Evolutionary conservation across 148 eudicot species (phyloP).

Genomic region (Talinum fruticosum): DNA sequence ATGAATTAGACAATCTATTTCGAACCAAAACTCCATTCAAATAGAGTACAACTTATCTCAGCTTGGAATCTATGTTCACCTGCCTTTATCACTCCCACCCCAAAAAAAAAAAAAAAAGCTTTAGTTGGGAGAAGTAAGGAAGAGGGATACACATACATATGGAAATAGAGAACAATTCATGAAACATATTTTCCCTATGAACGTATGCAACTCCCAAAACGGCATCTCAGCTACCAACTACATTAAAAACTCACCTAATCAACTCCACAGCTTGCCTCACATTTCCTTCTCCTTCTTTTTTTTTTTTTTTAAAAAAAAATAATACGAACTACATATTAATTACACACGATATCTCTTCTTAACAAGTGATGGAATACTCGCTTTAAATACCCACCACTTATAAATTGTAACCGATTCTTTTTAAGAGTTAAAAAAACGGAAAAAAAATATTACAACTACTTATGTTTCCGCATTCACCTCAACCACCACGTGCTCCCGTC

Average conservation of each 20-base stretch:
- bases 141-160: not conserved
- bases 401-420: too few relatives aligned
- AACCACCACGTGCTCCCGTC: slow-evolving; percentile 28
- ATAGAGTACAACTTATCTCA: not conserved
- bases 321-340: too few relatives aligned
- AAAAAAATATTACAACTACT: too few relatives aligned
- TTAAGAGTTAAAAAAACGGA: too few relatives aligned
- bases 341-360: too few relatives aligned
- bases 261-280: not conserved
- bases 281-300: too few relatives aligned
- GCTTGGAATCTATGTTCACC: not conserved
- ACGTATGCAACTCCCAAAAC: slow-evolving; percentile 1
- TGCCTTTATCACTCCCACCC: not conserved
- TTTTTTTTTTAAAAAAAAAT: too few relatives aligned
- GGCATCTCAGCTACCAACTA: not conserved
- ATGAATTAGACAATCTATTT: not conserved
- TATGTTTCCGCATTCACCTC: slow-evolving; percentile 16
- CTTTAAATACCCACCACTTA: too few relatives aligned
- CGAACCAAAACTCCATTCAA: not conserved
- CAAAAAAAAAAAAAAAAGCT: not conserved
- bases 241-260: not conserved
- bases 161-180: not conserved
- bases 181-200: not conserved
- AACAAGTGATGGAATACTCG: too few relatives aligned
- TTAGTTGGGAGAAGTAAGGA: not conserved